Evolutionary conservation across 2,329 filamentous ascomycete species (phyloP).

Genomic region (Clonostachys solani): DNA sequence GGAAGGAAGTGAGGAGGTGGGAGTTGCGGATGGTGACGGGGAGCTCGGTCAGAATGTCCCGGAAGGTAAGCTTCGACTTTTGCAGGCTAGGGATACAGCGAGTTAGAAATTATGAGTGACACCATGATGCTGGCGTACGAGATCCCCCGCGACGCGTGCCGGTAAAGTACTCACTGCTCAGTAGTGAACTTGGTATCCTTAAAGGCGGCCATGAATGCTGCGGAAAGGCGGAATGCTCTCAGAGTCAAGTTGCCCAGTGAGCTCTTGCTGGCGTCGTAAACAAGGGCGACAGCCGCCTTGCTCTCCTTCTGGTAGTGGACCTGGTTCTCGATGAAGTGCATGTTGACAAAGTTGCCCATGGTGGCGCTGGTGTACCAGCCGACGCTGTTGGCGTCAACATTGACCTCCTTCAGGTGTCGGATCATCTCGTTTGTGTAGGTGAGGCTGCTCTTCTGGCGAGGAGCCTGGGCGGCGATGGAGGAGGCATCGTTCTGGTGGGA

Average conservation of each 20-base stretch:
- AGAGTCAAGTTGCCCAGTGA: constrained; percentile 87
- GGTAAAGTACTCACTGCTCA: constrained; percentile 65
- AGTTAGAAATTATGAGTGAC: constrained; percentile 5
- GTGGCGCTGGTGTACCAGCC: constrained; percentile 99
- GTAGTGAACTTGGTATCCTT: constrained; percentile 98
- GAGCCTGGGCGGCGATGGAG: constrained; percentile 78
- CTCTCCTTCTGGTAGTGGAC: constrained; percentile 97
- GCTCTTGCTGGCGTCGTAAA: constrained; percentile 94
- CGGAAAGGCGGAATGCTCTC: constrained; percentile 86
- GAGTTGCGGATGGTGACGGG: constrained; percentile 93
- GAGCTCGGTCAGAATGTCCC: constrained; percentile 88
- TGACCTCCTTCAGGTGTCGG: constrained; percentile 91
- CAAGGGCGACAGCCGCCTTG: constrained; percentile 79
- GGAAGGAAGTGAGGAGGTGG: constrained; percentile 89
- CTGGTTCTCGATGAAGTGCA: constrained; percentile 96
- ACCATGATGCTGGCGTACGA: not conserved
- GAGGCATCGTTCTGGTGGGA: constrained; percentile 71
- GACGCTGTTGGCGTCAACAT: constrained; percentile 95
- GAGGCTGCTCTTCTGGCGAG: constrained; percentile 85
- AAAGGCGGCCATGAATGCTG: constrained; percentile 81
- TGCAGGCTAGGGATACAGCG: constrained; percentile 60
- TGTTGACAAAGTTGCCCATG: constrained; percentile 97
- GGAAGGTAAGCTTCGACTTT: constrained; percentile 90
- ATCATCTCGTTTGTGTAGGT: constrained; percentile 96
- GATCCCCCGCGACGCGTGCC: not conserved